Evolutionary conservation across 2,329 filamentous ascomycete genomes (phyloP), one percentile per base, ranked within the genome.

Genomic region (Arthroderma sp.): DNA sequence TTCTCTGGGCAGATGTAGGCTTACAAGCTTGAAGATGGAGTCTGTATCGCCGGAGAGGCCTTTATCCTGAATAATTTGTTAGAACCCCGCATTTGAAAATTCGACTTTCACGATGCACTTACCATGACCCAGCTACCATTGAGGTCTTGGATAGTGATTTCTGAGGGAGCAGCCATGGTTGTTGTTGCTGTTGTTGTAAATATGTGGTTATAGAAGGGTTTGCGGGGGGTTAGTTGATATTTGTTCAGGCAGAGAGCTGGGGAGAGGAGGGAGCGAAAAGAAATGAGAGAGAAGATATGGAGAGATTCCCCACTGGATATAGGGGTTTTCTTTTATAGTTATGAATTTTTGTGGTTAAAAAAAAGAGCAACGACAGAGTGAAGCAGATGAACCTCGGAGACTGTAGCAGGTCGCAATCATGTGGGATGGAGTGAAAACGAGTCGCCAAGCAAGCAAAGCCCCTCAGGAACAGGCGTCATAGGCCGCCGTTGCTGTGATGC

Each of bases 51-150:
- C 80, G 48, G 83, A 87, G 53, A 87, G 70, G 50, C 68, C 66
- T 61, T 83, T 83, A 73, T 91, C 88, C 85, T 89, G 15, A 57
- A 41, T 10, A 27, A 11, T 30, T 22, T 30, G 38, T 38, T 38
- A 45, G 10, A 43, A 42, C 42, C 6, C 37, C 29, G 37, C 42
- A 39, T 37, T 22, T 6, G 30, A 36, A 41, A 29, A 44, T 29
- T 43, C 33, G 27, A 44, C 34, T 38, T 31, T 44, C 44, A 39
- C 38, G 27, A 28, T 36, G 29, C 15, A 29, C 74, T 54, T 69
- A 85, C 82, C 73, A 88, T 74, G 47, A 70, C 61, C 73, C 80
- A 88, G 57, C 73, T 75, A 50, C 83, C 84, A 55, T 65, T 77
- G 54, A 88, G 73, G 68, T 86, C 72, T 51, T 73, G 72, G 54